A percentile compares a stretch with the other conserved stretches of the same genome.
Evolutionary conservation across 2,329 filamentous ascomycete species (phyloP).

Genomic region (Polychaeton citri): DNA sequence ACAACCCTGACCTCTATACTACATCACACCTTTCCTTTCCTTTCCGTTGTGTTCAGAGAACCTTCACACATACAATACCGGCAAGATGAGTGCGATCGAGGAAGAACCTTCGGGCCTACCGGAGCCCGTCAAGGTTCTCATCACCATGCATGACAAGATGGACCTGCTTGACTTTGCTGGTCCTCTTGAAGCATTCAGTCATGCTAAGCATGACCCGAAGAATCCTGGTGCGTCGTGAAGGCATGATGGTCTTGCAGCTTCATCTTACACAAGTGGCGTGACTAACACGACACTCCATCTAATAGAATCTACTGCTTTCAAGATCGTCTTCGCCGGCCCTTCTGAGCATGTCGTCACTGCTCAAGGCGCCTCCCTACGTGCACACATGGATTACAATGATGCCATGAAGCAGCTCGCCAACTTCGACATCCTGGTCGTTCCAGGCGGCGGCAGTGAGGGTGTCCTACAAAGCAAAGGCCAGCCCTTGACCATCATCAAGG

Average conservation of each 20-base stretch:
- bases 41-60: background rate
- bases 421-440: slow-evolving; percentile 66
- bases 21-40: background rate
- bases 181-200: slow-evolving; percentile 44
- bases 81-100: slow-evolving; percentile 36
- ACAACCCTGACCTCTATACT: background rate
- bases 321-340: slow-evolving; percentile 37
- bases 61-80: slow-evolving; percentile 11
- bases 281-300: too few relatives aligned
- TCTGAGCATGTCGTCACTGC: slow-evolving; percentile 35
- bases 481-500: slow-evolving; percentile 58
- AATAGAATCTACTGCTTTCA: slow-evolving; percentile 39
- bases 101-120: slow-evolving; percentile 26
- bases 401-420: slow-evolving; percentile 59
- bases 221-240: slow-evolving; percentile 31
- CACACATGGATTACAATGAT: slow-evolving; percentile 67
- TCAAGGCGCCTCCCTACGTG: slow-evolving; percentile 56
- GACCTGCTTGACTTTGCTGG: slow-evolving; percentile 45
- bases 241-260: background rate
- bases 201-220: slow-evolving; percentile 40
- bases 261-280: too few relatives aligned
- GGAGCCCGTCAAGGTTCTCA: slow-evolving; percentile 45
- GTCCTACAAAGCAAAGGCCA: slow-evolving; percentile 54
- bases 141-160: slow-evolving; percentile 43
- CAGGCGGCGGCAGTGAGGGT: slow-evolving; percentile 54